phyloP scores from a whole-genome alignment of 2,329 filamentous ascomycete genomes.

The Aureobasidium sp. region DNA sequence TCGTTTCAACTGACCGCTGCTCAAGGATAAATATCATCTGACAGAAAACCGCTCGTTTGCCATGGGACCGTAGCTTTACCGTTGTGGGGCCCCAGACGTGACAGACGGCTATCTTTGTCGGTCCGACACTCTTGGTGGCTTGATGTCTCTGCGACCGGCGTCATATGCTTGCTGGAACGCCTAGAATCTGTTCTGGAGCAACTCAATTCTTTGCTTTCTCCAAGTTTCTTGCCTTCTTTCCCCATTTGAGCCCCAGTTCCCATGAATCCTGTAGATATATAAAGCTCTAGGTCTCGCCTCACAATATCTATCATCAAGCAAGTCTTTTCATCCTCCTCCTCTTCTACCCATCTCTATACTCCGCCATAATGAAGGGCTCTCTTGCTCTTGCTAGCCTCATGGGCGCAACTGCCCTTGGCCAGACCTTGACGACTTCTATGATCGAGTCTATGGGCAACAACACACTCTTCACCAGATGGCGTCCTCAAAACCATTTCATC shows the following conservation, averaged over 20 bases:
- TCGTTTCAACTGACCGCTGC: neutral
- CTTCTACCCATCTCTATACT: neutral
- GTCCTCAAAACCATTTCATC: conserved; percentile 38
- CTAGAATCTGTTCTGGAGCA: conserved; percentile 8
- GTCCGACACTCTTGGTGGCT: conserved; percentile 3
- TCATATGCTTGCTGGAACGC: neutral
- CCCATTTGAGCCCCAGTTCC: neutral
- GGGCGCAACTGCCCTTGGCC: conserved; percentile 3
- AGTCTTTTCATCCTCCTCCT: neutral
- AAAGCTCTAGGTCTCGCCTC: neutral
- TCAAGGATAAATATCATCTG: neutral
- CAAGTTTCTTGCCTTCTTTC: neutral
- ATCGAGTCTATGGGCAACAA: conserved; percentile 36
- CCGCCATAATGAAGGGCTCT: conserved; percentile 6
- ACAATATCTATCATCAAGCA: neutral
- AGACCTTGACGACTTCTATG: conserved; percentile 24
- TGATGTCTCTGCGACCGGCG: neutral
- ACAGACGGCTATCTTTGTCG: neutral
- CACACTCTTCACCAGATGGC: conserved; percentile 42
- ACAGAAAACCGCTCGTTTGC: conserved; percentile 4
- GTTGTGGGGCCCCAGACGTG: conserved; percentile 2
- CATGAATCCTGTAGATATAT: neutral
- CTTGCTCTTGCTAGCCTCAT: conserved; percentile 3
- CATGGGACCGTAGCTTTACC: neutral
- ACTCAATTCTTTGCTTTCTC: conserved; percentile 5